These are phyloP conservation scores for Piromyces sp. DNA, from an alignment of 192 early-diverging fungal species.

Conservation along the genomic window DNA sequence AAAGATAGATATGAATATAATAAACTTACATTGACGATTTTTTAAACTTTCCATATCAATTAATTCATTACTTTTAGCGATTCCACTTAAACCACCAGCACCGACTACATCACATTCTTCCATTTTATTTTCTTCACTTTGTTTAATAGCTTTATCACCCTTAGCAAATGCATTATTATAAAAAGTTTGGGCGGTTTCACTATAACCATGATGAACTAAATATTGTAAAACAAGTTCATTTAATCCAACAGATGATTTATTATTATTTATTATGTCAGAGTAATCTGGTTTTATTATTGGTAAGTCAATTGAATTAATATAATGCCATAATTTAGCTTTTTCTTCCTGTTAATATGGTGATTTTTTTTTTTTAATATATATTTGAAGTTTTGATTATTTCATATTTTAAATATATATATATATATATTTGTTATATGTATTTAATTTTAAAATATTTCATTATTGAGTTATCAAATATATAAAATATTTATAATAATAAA, in stretches of 20 bases:
- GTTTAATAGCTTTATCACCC: neutral
- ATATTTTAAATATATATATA: too few relatives aligned
- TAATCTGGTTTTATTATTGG: neutral
- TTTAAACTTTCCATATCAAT: constrained; percentile 3
- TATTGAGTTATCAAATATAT: too few relatives aligned
- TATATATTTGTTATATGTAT: too few relatives aligned
- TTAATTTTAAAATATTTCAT: too few relatives aligned
- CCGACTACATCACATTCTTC: constrained; percentile 4
- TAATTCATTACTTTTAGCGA: constrained; percentile 11
- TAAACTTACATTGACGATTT: constrained; percentile 1
- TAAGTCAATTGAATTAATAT: constrained; percentile 7
- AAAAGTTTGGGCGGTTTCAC: constrained; percentile 56
- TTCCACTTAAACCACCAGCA: constrained; percentile 8
- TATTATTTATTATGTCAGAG: neutral
- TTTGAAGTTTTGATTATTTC: too few relatives aligned
- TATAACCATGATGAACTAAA: constrained; percentile 68
- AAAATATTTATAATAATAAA: too few relatives aligned
- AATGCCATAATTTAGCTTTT: constrained; percentile 20
- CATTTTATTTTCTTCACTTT: constrained; percentile 4
- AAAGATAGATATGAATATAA: too few relatives aligned
- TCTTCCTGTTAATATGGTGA: constrained; percentile 11
- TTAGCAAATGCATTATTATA: constrained; percentile 7
- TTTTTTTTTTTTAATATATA: neutral
- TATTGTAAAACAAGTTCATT: constrained; percentile 60
- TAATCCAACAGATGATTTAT: neutral